Conservation (phyloP, 2,329 filamentous ascomycete species). For the Alternaria gansuensis region DNA sequence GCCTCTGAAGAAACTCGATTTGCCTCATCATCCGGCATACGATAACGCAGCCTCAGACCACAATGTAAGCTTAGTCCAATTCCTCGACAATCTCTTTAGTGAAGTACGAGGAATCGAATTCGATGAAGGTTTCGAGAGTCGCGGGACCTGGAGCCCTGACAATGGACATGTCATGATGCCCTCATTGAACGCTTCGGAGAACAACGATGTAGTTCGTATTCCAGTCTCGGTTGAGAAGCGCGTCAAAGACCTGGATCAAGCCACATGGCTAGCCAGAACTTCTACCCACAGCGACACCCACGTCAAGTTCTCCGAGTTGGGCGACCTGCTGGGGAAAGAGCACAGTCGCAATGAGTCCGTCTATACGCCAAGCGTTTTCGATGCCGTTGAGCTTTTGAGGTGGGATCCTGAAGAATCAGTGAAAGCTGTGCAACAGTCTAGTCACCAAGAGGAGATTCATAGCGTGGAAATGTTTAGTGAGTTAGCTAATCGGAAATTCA, state of each 20-base stretch:
- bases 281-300: constrained; percentile 60
- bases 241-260: constrained; percentile 43
- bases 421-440: constrained; percentile 35
- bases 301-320: constrained; percentile 70
- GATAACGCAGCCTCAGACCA: constrained; percentile 5
- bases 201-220: constrained; percentile 3
- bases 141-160: constrained; percentile 27
- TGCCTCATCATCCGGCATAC: constrained; percentile 34
- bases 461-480: constrained; percentile 53
- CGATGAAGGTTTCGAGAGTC: constrained; percentile 24
- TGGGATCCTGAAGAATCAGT: constrained; percentile 53
- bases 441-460: constrained; percentile 26
- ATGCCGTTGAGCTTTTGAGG: constrained; percentile 55
- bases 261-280: constrained; percentile 70
- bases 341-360: constrained; percentile 66
- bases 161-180: constrained; percentile 26
- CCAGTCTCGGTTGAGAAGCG: constrained; percentile 32
- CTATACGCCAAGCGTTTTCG: constrained; percentile 67
- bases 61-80: constrained; percentile 23
- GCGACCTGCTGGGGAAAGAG: constrained; percentile 64
- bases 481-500: constrained; percentile 20
- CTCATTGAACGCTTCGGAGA: constrained; percentile 3
- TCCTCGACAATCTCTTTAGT: constrained; percentile 29
- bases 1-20: constrained; percentile 24
- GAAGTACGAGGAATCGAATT: constrained; percentile 32